Evolutionary conservation across 352 stramenopile species (phyloP).

Genomic region (Pythium rhizo-oryzae): DNA sequence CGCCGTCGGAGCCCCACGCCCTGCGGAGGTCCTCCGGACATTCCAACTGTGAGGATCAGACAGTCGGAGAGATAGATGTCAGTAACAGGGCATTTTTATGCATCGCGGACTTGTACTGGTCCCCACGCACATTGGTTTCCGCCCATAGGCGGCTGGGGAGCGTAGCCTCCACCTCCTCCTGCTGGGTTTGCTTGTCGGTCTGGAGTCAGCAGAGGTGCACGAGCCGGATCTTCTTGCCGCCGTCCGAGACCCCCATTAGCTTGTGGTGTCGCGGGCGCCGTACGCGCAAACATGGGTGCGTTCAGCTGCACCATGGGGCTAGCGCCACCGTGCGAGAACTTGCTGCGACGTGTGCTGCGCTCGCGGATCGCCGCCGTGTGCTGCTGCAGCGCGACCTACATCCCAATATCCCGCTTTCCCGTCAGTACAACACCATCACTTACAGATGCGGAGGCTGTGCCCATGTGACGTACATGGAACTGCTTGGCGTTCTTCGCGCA

Average conservation of each 20-base stretch:
- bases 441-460: no score
- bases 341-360: conserved; percentile 73
- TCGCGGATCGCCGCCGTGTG: conserved; percentile 63
- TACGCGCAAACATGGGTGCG: conserved; percentile 71
- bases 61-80: no score
- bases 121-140: conserved; percentile 13
- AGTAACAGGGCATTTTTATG: no score
- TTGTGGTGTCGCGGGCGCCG: conserved; percentile 22
- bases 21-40: conserved; percentile 5
- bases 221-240: conserved; percentile 17
- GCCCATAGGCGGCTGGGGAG: conserved; percentile 7
- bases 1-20: conserved; percentile 57
- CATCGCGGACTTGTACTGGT: not conserved
- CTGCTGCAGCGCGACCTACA: conserved; percentile 44
- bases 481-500: conserved; percentile 81
- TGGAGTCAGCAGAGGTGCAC: conserved; percentile 24
- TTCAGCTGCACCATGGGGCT: conserved; percentile 84
- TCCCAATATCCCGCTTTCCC: no score
- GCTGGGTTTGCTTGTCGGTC: conserved; percentile 24
- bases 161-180: not conserved
- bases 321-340: conserved; percentile 76
- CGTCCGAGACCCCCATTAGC: conserved; percentile 13
- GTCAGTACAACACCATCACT: no score
- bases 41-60: not conserved
- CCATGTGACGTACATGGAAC: conserved; percentile 60